Evolutionary conservation across 257 asterid genomes (phyloP).

Genomic region (Ajuga chamaepitys): DNA sequence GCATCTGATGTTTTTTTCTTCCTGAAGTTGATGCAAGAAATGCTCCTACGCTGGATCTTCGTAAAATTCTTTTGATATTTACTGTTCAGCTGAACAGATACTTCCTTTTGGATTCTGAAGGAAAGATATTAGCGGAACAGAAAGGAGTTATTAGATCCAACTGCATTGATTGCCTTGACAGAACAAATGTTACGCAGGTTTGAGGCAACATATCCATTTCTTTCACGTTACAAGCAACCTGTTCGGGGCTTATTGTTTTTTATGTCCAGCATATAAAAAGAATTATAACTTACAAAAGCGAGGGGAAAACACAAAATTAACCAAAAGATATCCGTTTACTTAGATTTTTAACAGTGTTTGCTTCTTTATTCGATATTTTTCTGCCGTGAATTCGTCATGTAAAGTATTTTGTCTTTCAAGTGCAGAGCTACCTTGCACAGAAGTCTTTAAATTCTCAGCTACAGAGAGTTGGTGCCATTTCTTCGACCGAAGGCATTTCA

Average conservation of each 20-base stretch:
- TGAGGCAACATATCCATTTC: conserved; percentile 24
- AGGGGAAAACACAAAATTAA: too few relatives aligned
- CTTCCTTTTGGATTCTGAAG: conserved; percentile 75
- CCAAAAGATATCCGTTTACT: too few relatives aligned
- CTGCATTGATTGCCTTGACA: conserved; percentile 96
- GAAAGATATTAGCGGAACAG: conserved; percentile 66
- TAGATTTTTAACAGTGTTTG: neutral
- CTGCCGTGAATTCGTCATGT: neutral
- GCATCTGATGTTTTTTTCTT: conserved; percentile 4
- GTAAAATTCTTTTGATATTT: conserved; percentile 50
- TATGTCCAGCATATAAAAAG: too few relatives aligned
- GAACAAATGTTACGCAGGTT: conserved; percentile 98
- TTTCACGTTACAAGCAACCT: conserved; percentile 10
- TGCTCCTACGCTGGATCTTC: conserved; percentile 35
- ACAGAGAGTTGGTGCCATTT: conserved; percentile 63
- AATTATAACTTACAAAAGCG: too few relatives aligned
- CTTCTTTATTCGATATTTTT: neutral
- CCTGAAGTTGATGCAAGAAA: conserved; percentile 17
- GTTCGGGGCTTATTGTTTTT: too few relatives aligned
- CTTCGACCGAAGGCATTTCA: conserved; percentile 60
- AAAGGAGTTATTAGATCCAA: conserved; percentile 77
- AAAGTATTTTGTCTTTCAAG: conserved; percentile 18
- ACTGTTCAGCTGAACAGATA: conserved; percentile 94
- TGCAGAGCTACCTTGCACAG: conserved; percentile 89
- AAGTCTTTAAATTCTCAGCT: conserved; percentile 74